Percentiles rank a stretch among this genome's conserved stretches.
Conservation (phyloP, 2,329 filamentous ascomycete species). For the Balansia obtecta region DNA sequence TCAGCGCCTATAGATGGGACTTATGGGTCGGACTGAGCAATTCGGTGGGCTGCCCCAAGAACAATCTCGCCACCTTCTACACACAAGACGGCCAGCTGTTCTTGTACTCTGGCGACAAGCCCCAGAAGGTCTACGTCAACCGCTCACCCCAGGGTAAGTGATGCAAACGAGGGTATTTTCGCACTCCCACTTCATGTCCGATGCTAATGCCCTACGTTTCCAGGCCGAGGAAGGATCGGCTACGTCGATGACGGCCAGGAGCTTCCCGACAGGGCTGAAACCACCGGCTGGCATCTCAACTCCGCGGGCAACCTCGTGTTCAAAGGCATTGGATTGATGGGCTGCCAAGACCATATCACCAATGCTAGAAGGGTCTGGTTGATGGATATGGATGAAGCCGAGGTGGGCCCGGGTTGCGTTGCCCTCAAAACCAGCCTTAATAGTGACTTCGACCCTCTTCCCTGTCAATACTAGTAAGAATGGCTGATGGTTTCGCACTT, state of each 20-base stretch:
- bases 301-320: constrained; percentile 32
- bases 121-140: constrained; percentile 41
- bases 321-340: constrained; percentile 30
- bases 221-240: constrained; percentile 39
- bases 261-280: constrained; percentile 29
- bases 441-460: too few relatives aligned
- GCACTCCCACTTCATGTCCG: neutral
- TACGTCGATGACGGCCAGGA: constrained; percentile 35
- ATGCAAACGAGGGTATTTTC: too few relatives aligned
- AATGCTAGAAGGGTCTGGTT: constrained; percentile 31
- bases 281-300: constrained; percentile 33
- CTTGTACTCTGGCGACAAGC: constrained; percentile 29
- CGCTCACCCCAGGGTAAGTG: constrained; percentile 44
- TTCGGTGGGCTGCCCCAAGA: constrained; percentile 35
- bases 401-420: too few relatives aligned
- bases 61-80: constrained; percentile 36
- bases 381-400: too few relatives aligned
- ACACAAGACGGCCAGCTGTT: constrained; percentile 32
- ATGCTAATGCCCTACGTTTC: constrained; percentile 3
- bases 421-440: too few relatives aligned
- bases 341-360: constrained; percentile 36
- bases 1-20: constrained; percentile 30
- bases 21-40: constrained; percentile 30
- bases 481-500: too few relatives aligned
- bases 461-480: too few relatives aligned